phyloP scores from a whole-genome alignment of 106 monocot genomes.

The Xerophyta viscosa region DNA sequence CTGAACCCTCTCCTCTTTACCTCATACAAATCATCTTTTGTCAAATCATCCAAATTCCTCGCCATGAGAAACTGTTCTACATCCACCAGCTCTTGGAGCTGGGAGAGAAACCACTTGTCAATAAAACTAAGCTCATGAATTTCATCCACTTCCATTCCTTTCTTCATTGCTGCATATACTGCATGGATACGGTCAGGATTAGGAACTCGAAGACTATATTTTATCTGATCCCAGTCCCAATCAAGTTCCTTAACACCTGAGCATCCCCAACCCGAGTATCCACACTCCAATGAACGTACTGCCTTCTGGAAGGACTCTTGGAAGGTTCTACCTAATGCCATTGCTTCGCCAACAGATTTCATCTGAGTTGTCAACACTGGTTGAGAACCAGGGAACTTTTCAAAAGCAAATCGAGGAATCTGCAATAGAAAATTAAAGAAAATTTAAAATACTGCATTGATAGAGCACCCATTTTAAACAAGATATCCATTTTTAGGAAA shows the following conservation, averaged over 20 bases:
- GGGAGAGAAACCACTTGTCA: conserved; percentile 86
- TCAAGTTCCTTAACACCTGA: conserved; percentile 61
- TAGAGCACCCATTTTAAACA: no score
- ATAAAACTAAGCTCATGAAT: conserved; percentile 81
- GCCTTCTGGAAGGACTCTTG: conserved; percentile 99
- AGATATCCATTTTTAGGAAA: no score
- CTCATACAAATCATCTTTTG: conserved; percentile 73
- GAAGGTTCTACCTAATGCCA: conserved; percentile 91
- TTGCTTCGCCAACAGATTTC: conserved; percentile 98
- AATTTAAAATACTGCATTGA: no score
- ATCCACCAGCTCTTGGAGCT: conserved; percentile 81
- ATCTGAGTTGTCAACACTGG: conserved; percentile 92
- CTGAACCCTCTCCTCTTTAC: conserved; percentile 91
- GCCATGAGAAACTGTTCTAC: conserved; percentile 77
- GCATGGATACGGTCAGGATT: conserved; percentile 92
- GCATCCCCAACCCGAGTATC: conserved; percentile 96
- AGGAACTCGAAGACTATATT: conserved; percentile 79
- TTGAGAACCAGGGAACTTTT: conserved; percentile 95
- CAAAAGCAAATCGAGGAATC: conserved; percentile 99
- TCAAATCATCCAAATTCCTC: conserved; percentile 43
- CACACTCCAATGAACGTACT: conserved; percentile 83
- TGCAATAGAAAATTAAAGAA: conserved; percentile 11
- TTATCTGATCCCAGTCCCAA: conserved; percentile 79
- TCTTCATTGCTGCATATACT: conserved; percentile 91
- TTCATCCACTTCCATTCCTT: conserved; percentile 85